phyloP scores from a whole-genome alignment of 108 stramenopile genomes.

The Pseudonitzschia pungens region DNA sequence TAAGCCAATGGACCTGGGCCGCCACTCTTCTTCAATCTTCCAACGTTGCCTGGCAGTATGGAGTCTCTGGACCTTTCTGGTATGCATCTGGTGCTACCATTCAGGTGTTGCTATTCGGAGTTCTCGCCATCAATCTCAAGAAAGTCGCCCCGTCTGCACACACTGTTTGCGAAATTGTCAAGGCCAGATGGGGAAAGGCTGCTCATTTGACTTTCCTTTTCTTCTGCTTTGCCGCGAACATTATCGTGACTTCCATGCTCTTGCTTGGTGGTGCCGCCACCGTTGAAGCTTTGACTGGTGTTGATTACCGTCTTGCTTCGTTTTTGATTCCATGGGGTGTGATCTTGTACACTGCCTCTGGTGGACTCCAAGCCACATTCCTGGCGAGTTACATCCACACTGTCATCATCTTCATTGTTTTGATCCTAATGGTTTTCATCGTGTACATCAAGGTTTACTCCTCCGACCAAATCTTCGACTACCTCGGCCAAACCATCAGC shows the following conservation, averaged over 20 bases:
- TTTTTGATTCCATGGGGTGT: slow-evolving; percentile 93
- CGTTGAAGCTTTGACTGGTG: slow-evolving; percentile 86
- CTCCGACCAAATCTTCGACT: slow-evolving; percentile 65
- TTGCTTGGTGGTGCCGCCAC: slow-evolving; percentile 94
- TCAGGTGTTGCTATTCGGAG: slow-evolving; percentile 91
- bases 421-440: slow-evolving; percentile 82
- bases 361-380: slow-evolving; percentile 92
- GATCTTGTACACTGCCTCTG: slow-evolving; percentile 89
- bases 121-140: slow-evolving; percentile 91
- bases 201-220: slow-evolving; percentile 91
- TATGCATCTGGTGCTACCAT: slow-evolving; percentile 92
- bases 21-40: slow-evolving; percentile 92
- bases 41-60: slow-evolving; percentile 93
- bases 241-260: slow-evolving; percentile 91
- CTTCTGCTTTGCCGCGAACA: slow-evolving; percentile 82
- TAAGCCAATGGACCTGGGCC: slow-evolving; percentile 94
- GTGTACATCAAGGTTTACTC: slow-evolving; percentile 74
- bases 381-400: slow-evolving; percentile 87
- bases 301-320: slow-evolving; percentile 76
- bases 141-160: slow-evolving; percentile 88
- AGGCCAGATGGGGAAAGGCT: slow-evolving; percentile 86
- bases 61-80: slow-evolving; percentile 94
- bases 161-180: slow-evolving; percentile 92
- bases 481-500: slow-evolving; percentile 48
- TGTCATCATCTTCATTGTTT: slow-evolving; percentile 76